phyloP scores from a whole-genome alignment of 2,329 filamentous ascomycete genomes.

The Aspergillus awamori region DNA sequence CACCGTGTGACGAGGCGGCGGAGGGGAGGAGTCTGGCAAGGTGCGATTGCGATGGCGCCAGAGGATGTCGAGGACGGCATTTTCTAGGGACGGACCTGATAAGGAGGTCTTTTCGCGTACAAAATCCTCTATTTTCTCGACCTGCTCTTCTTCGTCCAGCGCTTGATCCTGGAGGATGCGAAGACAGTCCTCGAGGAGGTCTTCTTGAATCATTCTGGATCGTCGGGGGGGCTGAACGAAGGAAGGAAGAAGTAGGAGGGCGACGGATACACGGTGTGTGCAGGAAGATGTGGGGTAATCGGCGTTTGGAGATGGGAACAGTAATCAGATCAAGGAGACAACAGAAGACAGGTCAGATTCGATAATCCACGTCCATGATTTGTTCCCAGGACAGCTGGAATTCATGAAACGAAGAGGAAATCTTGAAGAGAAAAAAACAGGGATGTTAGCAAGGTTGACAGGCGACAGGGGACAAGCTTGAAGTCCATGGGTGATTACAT shows the following conservation, averaged over 20 bases:
- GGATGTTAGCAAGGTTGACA: conserved; percentile 20
- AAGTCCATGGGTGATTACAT: conserved; percentile 34
- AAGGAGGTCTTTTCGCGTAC: conserved; percentile 77
- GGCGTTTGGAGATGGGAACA: background rate
- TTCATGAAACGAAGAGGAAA: conserved; percentile 8
- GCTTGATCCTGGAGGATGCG: conserved; percentile 80
- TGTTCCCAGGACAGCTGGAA: background rate
- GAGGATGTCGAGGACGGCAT: conserved; percentile 84
- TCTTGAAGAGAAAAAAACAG: conserved; percentile 9
- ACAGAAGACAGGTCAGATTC: conserved; percentile 1
- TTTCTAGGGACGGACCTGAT: conserved; percentile 77
- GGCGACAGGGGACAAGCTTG: conserved; percentile 26
- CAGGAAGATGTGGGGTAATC: conserved; percentile 14
- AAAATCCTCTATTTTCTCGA: conserved; percentile 84
- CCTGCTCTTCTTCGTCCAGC: conserved; percentile 93
- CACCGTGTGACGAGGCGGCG: conserved; percentile 83
- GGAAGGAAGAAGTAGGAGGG: background rate
- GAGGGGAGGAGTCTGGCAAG: conserved; percentile 69
- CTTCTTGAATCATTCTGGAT: conserved; percentile 81
- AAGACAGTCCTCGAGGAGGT: conserved; percentile 87
- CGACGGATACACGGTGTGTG: conserved; percentile 8
- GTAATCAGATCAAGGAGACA: conserved; percentile 7
- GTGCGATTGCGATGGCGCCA: conserved; percentile 62
- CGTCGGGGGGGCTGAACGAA: conserved; percentile 8
- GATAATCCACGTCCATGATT: conserved; percentile 7